phyloP scores from a whole-genome alignment of 352 stramenopile species.

The Phytophthora cactorum region DNA sequence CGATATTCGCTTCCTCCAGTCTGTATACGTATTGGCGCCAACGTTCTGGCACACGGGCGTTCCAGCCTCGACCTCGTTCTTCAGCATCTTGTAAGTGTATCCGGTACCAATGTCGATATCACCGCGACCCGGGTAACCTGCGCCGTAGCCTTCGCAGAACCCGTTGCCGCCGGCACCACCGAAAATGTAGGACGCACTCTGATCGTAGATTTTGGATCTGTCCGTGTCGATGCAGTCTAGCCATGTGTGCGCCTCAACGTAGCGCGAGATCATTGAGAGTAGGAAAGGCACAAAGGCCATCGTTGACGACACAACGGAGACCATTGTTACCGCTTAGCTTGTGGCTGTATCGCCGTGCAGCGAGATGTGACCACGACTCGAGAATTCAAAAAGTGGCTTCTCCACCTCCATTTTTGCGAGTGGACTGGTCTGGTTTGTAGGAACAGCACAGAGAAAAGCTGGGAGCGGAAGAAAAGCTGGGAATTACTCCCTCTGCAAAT shows the following conservation, averaged over 20 bases:
- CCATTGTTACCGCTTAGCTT: constrained; percentile 18
- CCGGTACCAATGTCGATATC: constrained; percentile 52
- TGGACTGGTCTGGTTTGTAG: constrained; percentile 27
- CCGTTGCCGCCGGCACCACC: constrained; percentile 64
- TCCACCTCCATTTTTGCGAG: constrained; percentile 12
- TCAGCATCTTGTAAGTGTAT: constrained; percentile 78
- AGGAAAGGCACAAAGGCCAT: constrained; percentile 22
- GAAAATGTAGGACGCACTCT: constrained; percentile 74
- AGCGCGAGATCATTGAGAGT: constrained; percentile 17
- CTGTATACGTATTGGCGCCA: constrained; percentile 59
- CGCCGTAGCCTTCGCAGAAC: constrained; percentile 74
- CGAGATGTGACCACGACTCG: constrained; percentile 13
- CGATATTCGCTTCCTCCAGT: constrained; percentile 61
- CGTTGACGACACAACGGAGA: constrained; percentile 13
- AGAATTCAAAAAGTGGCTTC: constrained; percentile 30
- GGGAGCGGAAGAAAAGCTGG: constrained; percentile 38
- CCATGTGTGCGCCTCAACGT: constrained; percentile 60
- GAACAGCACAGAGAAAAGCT: constrained; percentile 32
- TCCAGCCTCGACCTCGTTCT: constrained; percentile 63
- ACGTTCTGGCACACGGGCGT: constrained; percentile 53
- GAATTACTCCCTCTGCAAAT: constrained; percentile 2
- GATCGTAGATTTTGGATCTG: constrained; percentile 60
- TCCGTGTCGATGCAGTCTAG: constrained; percentile 71
- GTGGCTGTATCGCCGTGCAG: constrained; percentile 6
- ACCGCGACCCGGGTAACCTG: constrained; percentile 64